Evolutionary conservation across 108 stramenopile genomes (phyloP), one percentile per base, ranked within the genome.

Genomic region (Discostella pseudostelligera): DNA sequence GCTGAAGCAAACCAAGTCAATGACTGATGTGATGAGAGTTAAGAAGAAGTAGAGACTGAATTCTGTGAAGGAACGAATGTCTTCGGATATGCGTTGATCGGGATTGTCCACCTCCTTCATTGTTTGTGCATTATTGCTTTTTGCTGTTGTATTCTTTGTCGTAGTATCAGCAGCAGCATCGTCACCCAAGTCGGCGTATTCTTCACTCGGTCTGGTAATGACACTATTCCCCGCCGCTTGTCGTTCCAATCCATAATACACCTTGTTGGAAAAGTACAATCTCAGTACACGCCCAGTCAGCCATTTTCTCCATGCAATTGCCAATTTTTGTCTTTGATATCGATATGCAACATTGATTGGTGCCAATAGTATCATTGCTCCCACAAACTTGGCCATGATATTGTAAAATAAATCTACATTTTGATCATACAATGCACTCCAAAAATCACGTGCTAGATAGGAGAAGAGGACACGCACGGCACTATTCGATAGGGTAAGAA

Each of bases 291-390:
- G 48, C 6, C 58, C 72, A 13, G 95, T 96, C 83, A 96, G 83
- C 93, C 92, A 93, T 57, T 94, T 74, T 14, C 95, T 58, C 89
- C 89, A 90, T 10, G 75, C 60, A 53, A 90, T 69, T 13, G 80
- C 82, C 49, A 84, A 50, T 49, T 47, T 67, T 57, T 84, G 78
- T 36, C 68, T 17, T 17, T 80, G 70, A 61, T 65, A 94, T 17
- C 87, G 45, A 66, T 92, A 94, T 7, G 77, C 77, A 16, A 94
- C 93, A 40, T 78, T 79, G n/a, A 92, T 82, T 4, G 93, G 93
- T 10, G 87, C 83, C 45, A 87, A 72, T 0, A 75, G 50, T 16
- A 68, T 47, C 56, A 90, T 43, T 0, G 90, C 87, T 0, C 42
- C 56, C 16, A 76, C 22, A 56, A 89, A 92, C 19, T 76, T 58